These are phyloP conservation scores for Talaromyces piceae DNA, from an alignment of 2,329 filamentous ascomycete genomes.

Conservation along the genomic window DNA sequence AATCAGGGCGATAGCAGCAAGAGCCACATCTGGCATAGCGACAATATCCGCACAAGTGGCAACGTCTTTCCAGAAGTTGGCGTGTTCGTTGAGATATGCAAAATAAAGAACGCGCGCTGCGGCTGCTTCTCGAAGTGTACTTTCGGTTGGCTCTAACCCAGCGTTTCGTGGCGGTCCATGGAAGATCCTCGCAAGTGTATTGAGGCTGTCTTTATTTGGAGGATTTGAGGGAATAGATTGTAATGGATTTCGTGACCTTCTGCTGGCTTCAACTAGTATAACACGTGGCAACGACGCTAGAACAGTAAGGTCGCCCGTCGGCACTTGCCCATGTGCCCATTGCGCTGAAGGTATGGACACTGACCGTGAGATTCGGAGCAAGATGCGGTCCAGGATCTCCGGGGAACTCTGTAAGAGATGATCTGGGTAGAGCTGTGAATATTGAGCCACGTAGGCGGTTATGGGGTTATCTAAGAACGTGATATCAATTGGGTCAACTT, in stretches of 20 bases:
- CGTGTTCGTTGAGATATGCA: conserved; percentile 45
- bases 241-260: conserved; percentile 36
- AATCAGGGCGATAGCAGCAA: conserved; percentile 49
- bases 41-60: conserved; percentile 49
- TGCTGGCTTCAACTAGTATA: conserved; percentile 41
- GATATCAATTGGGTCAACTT: conserved; percentile 44
- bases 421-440: conserved; percentile 48
- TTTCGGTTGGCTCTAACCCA: conserved; percentile 27
- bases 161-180: conserved; percentile 44
- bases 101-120: conserved; percentile 50
- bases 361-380: conserved; percentile 41
- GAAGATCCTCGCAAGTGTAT: conserved; percentile 49
- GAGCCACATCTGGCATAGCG: conserved; percentile 49
- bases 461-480: conserved; percentile 49
- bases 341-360: conserved; percentile 38
- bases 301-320: conserved; percentile 50
- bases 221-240: conserved; percentile 45
- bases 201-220: conserved; percentile 47
- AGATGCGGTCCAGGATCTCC: conserved; percentile 38
- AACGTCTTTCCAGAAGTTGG: conserved; percentile 46
- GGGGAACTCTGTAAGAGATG: conserved; percentile 43
- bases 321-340: conserved; percentile 49
- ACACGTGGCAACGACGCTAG: conserved; percentile 51
- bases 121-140: conserved; percentile 41
- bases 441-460: conserved; percentile 52